phyloP scores from a whole-genome alignment of 108 stramenopile species.

The Cyclotella choctawhatcheeana region DNA sequence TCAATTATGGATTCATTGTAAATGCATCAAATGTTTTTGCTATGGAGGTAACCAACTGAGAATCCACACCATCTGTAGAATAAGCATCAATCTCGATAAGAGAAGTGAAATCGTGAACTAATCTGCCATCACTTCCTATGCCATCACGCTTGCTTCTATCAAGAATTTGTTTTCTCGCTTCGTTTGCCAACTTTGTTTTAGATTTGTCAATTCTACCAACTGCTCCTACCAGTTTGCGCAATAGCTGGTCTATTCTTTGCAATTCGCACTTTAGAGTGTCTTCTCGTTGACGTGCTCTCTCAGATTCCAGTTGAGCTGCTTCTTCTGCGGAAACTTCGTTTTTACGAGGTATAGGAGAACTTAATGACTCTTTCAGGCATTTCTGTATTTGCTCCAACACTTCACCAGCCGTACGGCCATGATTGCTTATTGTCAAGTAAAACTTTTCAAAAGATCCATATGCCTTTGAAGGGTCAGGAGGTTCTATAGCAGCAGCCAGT shows the following conservation, averaged over 20 bases:
- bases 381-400: conserved; percentile 1
- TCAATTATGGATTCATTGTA: too few relatives aligned
- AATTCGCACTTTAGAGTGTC: conserved; percentile 46
- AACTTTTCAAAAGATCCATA: conserved; percentile 36
- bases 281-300: conserved; percentile 29
- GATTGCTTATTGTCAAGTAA: conserved; percentile 40
- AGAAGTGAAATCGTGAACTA: too few relatives aligned
- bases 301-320: conserved; percentile 21
- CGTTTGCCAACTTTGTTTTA: conserved; percentile 56
- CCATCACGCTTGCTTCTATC: conserved; percentile 10
- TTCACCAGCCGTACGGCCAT: not conserved
- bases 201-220: conserved; percentile 55
- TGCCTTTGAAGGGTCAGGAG: conserved; percentile 58
- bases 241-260: conserved; percentile 55
- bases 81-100: not conserved
- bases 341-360: conserved; percentile 36
- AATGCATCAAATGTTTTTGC: conserved; percentile 1
- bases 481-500: conserved; percentile 61
- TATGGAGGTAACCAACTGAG: not conserved
- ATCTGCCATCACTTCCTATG: not conserved
- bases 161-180: conserved; percentile 54
- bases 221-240: conserved; percentile 62
- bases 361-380: conserved; percentile 33
- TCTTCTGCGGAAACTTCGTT: conserved; percentile 48
- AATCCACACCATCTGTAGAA: not conserved